Evolutionary conservation across 257 asterid species (phyloP), one percentile per base, ranked within the genome.

Genomic region (Osmanthus fragrans): DNA sequence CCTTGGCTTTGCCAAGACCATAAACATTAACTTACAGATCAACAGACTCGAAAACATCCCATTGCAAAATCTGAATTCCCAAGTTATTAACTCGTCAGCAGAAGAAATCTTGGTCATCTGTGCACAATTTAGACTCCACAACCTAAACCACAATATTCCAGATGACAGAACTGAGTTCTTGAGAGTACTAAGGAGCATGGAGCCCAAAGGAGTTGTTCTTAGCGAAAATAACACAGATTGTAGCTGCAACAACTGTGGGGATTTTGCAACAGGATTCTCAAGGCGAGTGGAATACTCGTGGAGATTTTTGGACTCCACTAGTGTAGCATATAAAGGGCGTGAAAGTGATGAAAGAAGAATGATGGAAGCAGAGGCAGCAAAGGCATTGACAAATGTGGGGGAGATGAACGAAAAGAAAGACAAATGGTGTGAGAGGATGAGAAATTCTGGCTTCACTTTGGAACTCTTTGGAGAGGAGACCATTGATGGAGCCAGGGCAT

Each of bases 321-420:
- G 97, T 33, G 82, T 78, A 0, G 98, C 98, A 6, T 93, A 87
- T 56, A 93, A 92, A 84, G 96, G 97, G 4, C 90, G 97, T 0
- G 97, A 92, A 79, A 89, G 93, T 51, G 96, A 93, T 0, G 97
- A 92, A 78, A 88, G 98, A 83, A 85, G 87, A 86, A 93, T 93
- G 96, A 85, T 93, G 92, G 98, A 93, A 76, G 93, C 92, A 7
- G 98, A 92, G 70, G 97, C 98, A 23, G 96, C 98, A 3, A 89
- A 92, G 84, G 90, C 86, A 9, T 76, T 93, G 80, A 73, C 80
- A 34, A 88, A 84, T 45, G 40, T 3, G 13, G 94, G 87, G 16
- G 97, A 90, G 80, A 89, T 91, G 98, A 93, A 90, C 49, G 98
- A 91, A 76, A 83, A 85, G 12, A 90, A 87, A 47, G 97, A 90